Evolutionary conservation across 768 basidiomycete genomes (phyloP).

Genomic region (Amanita rubescens): DNA sequence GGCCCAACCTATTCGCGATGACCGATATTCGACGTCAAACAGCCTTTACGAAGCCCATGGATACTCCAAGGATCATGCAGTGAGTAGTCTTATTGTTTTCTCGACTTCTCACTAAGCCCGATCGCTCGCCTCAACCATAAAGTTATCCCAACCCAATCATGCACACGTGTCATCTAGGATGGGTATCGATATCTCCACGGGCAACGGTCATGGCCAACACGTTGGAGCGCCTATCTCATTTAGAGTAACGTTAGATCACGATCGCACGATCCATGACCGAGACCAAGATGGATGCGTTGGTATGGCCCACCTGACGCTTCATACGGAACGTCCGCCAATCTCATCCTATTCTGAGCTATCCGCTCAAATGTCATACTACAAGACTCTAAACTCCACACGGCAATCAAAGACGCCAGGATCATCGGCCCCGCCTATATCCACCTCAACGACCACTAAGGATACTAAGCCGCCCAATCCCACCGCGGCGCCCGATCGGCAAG

Average conservation of each 20-base stretch:
- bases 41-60: constrained; percentile 3
- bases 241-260: not conserved
- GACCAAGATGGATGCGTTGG: not conserved
- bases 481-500: not conserved
- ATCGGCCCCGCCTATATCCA: not conserved
- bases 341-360: constrained; percentile 7
- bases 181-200: constrained; percentile 1
- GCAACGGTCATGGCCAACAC: not conserved
- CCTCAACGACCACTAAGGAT: not conserved
- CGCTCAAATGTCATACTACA: constrained; percentile 1
- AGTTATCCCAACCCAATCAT: constrained; percentile 3
- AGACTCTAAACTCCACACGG: not conserved
- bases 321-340: constrained; percentile 1
- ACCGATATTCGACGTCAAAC: not conserved
- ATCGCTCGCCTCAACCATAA: not conserved
- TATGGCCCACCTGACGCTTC: not conserved
- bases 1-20: not conserved
- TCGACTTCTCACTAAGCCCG: not conserved
- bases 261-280: not conserved
- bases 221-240: not conserved
- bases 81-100: not conserved
- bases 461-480: not conserved
- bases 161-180: constrained; percentile 1
- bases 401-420: not conserved
- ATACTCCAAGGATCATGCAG: constrained; percentile 1